Evolutionary conservation across 192 early-diverging fungal genomes (phyloP).

Genomic region (Rhizophagus clarus): DNA sequence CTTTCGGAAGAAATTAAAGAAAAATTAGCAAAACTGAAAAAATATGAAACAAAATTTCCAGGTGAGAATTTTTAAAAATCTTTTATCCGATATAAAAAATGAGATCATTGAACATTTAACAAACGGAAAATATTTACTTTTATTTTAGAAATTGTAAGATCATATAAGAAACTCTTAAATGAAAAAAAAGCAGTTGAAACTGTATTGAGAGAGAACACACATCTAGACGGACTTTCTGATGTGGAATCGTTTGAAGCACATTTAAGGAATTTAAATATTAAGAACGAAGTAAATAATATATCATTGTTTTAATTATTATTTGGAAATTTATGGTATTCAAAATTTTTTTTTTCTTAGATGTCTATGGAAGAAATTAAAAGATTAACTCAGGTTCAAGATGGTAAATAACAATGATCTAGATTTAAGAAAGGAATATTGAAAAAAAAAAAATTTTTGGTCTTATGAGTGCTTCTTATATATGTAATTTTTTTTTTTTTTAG

Average conservation of each 20-base stretch:
- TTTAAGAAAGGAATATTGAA: too few species aligned
- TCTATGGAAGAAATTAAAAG: conserved; percentile 47
- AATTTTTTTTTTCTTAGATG: conserved; percentile 31
- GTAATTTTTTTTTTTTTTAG: conserved; percentile 13
- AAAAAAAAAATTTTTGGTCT: neutral
- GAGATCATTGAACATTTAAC: too few species aligned
- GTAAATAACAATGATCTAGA: conserved; percentile 4
- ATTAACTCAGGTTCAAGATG: conserved; percentile 36
- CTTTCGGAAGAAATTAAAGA: conserved; percentile 36
- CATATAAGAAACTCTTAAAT: conserved; percentile 42
- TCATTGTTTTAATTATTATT: neutral
- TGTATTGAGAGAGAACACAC: conserved; percentile 40
- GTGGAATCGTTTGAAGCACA: conserved; percentile 44
- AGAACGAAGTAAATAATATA: conserved; percentile 36
- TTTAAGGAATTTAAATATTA: conserved; percentile 42
- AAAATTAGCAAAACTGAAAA: conserved; percentile 39
- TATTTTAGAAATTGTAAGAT: conserved; percentile 35
- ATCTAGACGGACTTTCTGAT: conserved; percentile 41
- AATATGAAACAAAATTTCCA: conserved; percentile 45
- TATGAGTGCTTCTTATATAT: neutral
- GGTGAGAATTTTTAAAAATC: conserved; percentile 32
- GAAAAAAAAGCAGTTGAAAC: conserved; percentile 44
- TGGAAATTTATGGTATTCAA: neutral
- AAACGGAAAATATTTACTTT: too few species aligned
- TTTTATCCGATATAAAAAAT: too few species aligned